Conservation (phyloP, 768 basidiomycete genomes). For the Mycena rebaudengoi region DNA sequence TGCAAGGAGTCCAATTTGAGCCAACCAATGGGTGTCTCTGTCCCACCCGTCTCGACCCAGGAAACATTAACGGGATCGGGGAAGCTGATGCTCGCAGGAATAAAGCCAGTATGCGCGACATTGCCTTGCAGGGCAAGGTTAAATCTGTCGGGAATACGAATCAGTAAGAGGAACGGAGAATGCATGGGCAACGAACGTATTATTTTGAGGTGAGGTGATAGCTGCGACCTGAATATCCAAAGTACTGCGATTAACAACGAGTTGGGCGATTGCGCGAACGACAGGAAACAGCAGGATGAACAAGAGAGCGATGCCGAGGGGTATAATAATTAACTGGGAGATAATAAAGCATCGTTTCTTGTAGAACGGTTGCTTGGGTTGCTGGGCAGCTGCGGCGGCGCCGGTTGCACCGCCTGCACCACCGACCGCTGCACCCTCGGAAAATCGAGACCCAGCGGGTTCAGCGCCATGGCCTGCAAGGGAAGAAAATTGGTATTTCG, state of each 20-base stretch:
- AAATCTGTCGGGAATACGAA: constrained; percentile 50
- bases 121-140: constrained; percentile 59
- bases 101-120: constrained; percentile 72
- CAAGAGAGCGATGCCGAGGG: constrained; percentile 66
- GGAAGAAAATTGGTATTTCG: not conserved
- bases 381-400: constrained; percentile 11
- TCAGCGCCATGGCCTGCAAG: constrained; percentile 20
- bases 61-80: constrained; percentile 62
- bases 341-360: constrained; percentile 73
- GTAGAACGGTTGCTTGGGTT: constrained; percentile 55
- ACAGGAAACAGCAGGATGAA: constrained; percentile 78
- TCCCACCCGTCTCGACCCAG: constrained; percentile 61
- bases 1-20: constrained; percentile 58
- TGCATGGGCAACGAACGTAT: constrained; percentile 51
- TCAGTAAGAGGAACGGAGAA: not conserved
- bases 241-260: constrained; percentile 64
- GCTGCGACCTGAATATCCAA: constrained; percentile 61
- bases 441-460: constrained; percentile 23
- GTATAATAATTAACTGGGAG: constrained; percentile 55
- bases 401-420: not conserved
- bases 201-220: constrained; percentile 63
- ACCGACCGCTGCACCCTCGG: constrained; percentile 14
- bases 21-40: constrained; percentile 61
- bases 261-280: constrained; percentile 69
- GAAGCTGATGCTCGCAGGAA: constrained; percentile 71